Conservation (phyloP, 768 basidiomycete genomes). For the Lactarius indigo region DNA sequence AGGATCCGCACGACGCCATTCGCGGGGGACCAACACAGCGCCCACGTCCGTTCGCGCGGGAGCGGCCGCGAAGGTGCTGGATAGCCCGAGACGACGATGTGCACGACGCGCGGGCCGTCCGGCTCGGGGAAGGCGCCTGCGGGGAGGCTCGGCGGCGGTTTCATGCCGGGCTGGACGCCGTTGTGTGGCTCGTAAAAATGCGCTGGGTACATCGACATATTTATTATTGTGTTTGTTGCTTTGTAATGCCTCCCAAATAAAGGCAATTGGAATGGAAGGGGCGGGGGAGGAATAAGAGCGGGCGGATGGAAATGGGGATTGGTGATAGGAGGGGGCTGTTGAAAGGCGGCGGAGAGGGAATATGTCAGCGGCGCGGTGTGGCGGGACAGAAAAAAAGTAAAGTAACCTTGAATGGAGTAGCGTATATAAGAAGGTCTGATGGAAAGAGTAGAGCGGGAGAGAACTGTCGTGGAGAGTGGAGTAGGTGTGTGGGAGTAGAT, state of each 20-base stretch:
- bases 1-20: slow-evolving; percentile 10
- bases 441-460: not conserved
- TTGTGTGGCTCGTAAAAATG: slow-evolving; percentile 25
- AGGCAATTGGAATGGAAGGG: not conserved
- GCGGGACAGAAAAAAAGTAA: not conserved
- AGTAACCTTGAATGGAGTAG: not conserved
- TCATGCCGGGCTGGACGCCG: slow-evolving; percentile 25
- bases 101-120: slow-evolving; percentile 15
- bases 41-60: slow-evolving; percentile 23
- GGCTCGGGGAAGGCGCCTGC: slow-evolving; percentile 22
- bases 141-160: slow-evolving; percentile 18
- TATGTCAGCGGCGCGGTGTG: slow-evolving; percentile 3
- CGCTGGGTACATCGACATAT: slow-evolving; percentile 18
- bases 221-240: not conserved
- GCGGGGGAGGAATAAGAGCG: not conserved
- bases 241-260: too few relatives aligned
- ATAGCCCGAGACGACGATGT: slow-evolving; percentile 25
- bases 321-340: not conserved
- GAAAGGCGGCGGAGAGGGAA: slow-evolving; percentile 4
- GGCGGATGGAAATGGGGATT: not conserved
- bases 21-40: slow-evolving; percentile 23
- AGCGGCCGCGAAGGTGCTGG: slow-evolving; percentile 18
- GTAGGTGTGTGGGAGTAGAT: slow-evolving; percentile 3
- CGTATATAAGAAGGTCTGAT: slow-evolving; percentile 3
- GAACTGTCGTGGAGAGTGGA: not conserved